Evolutionary conservation across 2,329 filamentous ascomycete genomes (phyloP).

Genomic region (Colletotrichum tanaceti): DNA sequence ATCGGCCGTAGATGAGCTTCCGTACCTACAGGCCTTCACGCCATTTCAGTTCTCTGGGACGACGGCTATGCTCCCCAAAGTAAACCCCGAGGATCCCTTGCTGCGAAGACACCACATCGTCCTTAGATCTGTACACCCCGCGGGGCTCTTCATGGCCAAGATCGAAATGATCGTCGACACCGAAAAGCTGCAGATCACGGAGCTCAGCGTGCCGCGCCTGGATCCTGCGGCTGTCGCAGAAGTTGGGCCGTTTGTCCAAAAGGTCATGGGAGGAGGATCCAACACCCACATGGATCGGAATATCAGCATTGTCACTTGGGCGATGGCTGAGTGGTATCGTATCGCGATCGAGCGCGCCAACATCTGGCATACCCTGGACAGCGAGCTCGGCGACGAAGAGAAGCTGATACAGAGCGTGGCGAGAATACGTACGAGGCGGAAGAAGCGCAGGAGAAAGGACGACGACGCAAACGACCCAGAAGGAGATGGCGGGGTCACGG

Average conservation of each 20-base stretch:
- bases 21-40: constrained; percentile 78
- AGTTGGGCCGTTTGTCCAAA: constrained; percentile 64
- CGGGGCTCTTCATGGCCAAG: constrained; percentile 67
- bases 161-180: constrained; percentile 70
- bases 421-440: constrained; percentile 46
- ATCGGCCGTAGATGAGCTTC: constrained; percentile 71
- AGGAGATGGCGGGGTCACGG: constrained; percentile 36
- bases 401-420: constrained; percentile 47
- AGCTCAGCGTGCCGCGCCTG: constrained; percentile 65
- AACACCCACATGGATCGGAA: constrained; percentile 65
- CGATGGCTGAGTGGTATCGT: constrained; percentile 75
- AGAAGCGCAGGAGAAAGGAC: constrained; percentile 42
- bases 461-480: constrained; percentile 41
- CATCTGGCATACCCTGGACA: constrained; percentile 70
- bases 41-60: constrained; percentile 71
- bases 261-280: constrained; percentile 52
- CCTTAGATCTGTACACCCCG: constrained; percentile 57
- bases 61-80: constrained; percentile 58
- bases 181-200: constrained; percentile 61
- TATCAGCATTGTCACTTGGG: constrained; percentile 71
- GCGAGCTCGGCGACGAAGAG: constrained; percentile 56
- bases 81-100: constrained; percentile 47
- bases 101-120: constrained; percentile 69
- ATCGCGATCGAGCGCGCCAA: constrained; percentile 68
- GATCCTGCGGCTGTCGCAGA: constrained; percentile 70